Percentiles rank a stretch among this genome's conserved stretches.
These are phyloP conservation scores for Kodamaea fukazawae DNA, from an alignment of 805 yeast species.

Conservation along the genomic window DNA sequence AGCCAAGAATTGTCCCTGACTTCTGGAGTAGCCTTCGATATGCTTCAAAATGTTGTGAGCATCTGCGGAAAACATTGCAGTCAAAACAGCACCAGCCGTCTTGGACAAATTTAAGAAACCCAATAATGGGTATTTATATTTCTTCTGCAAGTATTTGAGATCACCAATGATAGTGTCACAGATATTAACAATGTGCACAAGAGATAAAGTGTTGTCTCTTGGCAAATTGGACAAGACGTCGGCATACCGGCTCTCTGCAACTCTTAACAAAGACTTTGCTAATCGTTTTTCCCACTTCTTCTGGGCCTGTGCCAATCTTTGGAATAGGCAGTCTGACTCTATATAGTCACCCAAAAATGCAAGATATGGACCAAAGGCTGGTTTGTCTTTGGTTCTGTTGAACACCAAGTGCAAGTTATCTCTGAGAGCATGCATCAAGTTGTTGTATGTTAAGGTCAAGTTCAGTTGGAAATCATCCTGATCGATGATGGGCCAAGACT, in stretches of 20 bases:
- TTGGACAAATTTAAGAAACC: conserved; percentile 53
- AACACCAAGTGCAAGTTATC: conserved; percentile 41
- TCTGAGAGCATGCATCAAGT: conserved; percentile 45
- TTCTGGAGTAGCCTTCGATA: conserved; percentile 40
- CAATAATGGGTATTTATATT: conserved; percentile 60
- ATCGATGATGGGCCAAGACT: conserved; percentile 40
- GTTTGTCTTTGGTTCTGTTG: conserved; percentile 39
- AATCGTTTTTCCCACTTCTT: conserved; percentile 46
- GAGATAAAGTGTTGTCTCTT: conserved; percentile 49
- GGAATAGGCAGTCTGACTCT: conserved; percentile 45
- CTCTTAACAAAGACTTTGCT: conserved; percentile 31
- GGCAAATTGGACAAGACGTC: conserved; percentile 51
- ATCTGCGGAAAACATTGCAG: conserved; percentile 54
- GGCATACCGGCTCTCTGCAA: conserved; percentile 40
- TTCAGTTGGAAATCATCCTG: conserved; percentile 50
- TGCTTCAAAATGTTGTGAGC: conserved; percentile 49
- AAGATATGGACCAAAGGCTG: conserved; percentile 56
- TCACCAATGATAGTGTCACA: conserved; percentile 52
- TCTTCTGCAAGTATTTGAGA: conserved; percentile 52
- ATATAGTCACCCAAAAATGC: conserved; percentile 49
- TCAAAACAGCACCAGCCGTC: conserved; percentile 47
- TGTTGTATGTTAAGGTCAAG: conserved; percentile 45
- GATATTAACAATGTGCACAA: conserved; percentile 55
- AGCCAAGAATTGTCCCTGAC: conserved; percentile 34
- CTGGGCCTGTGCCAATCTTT: conserved; percentile 31